Conservation (phyloP, 805 yeast species). For the Ogataea nonfermentans region DNA sequence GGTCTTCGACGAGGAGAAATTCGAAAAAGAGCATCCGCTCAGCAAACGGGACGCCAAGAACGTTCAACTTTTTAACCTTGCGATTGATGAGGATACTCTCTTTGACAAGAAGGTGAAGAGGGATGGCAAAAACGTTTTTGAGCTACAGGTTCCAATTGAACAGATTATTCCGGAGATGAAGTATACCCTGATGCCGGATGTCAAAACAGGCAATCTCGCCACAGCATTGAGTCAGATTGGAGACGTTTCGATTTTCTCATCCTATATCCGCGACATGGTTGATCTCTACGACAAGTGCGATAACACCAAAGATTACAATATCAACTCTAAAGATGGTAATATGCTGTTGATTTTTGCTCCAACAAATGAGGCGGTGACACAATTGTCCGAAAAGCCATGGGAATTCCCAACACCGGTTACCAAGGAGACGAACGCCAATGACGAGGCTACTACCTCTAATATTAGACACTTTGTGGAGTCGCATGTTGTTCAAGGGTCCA, state of each 20-base stretch:
- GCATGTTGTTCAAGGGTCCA: constrained; percentile 49
- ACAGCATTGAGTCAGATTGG: constrained; percentile 39
- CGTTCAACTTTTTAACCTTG: constrained; percentile 3
- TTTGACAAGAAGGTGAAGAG: constrained; percentile 4
- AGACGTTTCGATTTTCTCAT: constrained; percentile 60
- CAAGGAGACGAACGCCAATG: constrained; percentile 43
- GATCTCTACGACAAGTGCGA: constrained; percentile 49
- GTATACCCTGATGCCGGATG: constrained; percentile 28
- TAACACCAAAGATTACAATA: constrained; percentile 20
- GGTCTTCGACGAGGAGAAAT: constrained; percentile 6
- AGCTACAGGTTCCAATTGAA: constrained; percentile 7
- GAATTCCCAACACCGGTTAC: constrained; percentile 60
- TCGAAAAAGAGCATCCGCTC: constrained; percentile 2
- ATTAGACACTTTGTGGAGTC: constrained; percentile 56
- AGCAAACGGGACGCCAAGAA: constrained; percentile 16
- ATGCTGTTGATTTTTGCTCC: constrained; percentile 68
- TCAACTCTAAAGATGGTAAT: constrained; percentile 21
- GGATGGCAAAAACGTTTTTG: constrained; percentile 8
- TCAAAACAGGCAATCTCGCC: constrained; percentile 30
- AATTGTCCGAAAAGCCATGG: constrained; percentile 69
- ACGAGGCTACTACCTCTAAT: constrained; percentile 49
- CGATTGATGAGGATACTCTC: constrained; percentile 8
- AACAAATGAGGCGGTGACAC: constrained; percentile 55
- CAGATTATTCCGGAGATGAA: constrained; percentile 3
- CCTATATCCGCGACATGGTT: constrained; percentile 65